Evolutionary conservation across 1,284 basidiomycete species (phyloP).

Genomic region (Melampsora larici-populina): DNA sequence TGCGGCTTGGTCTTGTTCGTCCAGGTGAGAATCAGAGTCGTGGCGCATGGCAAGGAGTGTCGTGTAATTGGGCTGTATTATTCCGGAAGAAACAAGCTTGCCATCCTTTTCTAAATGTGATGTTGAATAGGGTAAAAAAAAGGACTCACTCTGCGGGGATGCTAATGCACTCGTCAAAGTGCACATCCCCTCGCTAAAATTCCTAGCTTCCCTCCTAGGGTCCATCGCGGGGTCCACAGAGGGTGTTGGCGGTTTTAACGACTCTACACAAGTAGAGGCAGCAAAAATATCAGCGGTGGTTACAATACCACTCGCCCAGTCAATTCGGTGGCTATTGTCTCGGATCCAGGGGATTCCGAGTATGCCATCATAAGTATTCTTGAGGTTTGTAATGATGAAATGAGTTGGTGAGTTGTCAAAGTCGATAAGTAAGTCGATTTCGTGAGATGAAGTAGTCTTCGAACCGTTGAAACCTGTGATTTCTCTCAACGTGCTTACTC

Average conservation of each 20-base stretch:
- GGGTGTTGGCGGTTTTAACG: background rate
- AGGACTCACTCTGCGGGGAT: no score
- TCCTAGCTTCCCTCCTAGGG: no score
- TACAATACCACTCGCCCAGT: background rate
- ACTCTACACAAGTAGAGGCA: background rate
- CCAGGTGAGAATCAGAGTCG: no score
- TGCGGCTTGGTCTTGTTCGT: no score
- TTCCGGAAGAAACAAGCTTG: no score
- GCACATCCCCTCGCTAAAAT: no score
- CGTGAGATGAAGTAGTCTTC: background rate
- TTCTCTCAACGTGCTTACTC: no score
- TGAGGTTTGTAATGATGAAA: background rate
- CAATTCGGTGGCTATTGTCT: background rate
- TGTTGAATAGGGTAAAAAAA: background rate
- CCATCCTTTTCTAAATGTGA: background rate
- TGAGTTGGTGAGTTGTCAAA: background rate
- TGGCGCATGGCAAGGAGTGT: no score
- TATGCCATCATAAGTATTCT: background rate
- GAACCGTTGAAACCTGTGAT: background rate
- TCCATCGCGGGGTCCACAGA: no score
- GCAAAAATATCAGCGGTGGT: background rate
- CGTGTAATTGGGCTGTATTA: no score
- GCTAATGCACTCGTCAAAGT: no score
- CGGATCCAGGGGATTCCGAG: background rate
- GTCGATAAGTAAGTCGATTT: background rate